Percentiles rank a stretch among this genome's conserved stretches.
Conservation (phyloP, 805 yeast genomes). For the Suhomyces prunicola region DNA sequence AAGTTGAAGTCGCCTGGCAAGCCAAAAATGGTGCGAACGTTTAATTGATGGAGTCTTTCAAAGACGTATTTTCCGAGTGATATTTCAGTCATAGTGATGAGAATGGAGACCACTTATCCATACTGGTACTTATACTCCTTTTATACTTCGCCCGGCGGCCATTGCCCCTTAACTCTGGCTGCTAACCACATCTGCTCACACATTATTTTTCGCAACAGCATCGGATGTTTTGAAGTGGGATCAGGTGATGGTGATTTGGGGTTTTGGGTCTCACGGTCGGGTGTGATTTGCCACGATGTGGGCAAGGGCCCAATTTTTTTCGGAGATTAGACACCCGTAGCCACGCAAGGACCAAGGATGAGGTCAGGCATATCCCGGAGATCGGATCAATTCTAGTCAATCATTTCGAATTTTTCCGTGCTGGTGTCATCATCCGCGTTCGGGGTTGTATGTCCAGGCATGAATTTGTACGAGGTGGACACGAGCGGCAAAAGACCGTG, state of each 20-base stretch:
- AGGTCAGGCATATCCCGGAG: not conserved
- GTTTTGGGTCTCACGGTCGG: not conserved
- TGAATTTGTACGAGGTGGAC: conserved; percentile 13
- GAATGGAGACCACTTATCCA: not conserved
- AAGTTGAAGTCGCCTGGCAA: conserved; percentile 83
- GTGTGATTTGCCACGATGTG: not conserved
- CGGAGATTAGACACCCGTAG: not conserved
- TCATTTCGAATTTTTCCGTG: not conserved
- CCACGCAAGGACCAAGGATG: not conserved
- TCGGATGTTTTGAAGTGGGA: not conserved
- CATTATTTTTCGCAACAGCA: not conserved
- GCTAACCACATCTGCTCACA: not conserved
- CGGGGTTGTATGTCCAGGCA: conserved; percentile 5
- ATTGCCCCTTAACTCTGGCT: not conserved
- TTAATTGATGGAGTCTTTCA: conserved; percentile 72
- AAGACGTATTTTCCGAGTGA: conserved; percentile 75
- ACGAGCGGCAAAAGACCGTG: conserved; percentile 18
- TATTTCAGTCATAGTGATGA: conserved; percentile 39
- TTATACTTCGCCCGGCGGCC: not conserved
- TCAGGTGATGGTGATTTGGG: not conserved
- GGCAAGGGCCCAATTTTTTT: not conserved
- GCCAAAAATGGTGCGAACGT: conserved; percentile 70
- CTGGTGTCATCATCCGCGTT: not conserved
- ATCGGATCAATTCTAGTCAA: conserved; percentile 4
- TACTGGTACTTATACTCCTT: not conserved